Conservation (phyloP, 495 filamentous ascomycete species). For the Penicillium atrosanguineum region DNA sequence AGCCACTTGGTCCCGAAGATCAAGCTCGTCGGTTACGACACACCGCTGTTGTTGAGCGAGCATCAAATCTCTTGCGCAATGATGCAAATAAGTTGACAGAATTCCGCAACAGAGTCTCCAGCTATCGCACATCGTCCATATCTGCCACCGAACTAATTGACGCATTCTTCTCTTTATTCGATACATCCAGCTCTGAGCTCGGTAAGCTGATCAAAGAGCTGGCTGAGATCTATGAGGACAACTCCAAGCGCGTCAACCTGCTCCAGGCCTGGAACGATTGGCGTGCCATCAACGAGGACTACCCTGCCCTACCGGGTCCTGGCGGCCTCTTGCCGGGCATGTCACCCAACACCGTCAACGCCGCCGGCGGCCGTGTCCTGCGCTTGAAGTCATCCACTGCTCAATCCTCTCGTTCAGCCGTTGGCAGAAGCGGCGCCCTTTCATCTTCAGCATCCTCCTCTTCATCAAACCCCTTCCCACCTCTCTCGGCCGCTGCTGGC, state of each 20-base stretch:
- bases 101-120: constrained; percentile 76
- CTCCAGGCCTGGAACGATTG: constrained; percentile 89
- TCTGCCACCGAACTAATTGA: constrained; percentile 76
- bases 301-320: constrained; percentile 79
- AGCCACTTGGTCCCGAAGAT: constrained; percentile 62
- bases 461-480: constrained; percentile 43
- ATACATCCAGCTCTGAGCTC: constrained; percentile 71
- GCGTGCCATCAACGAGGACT: constrained; percentile 94
- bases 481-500: constrained; percentile 41
- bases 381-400: constrained; percentile 77
- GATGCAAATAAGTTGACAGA: constrained; percentile 66
- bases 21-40: constrained; percentile 73
- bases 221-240: constrained; percentile 87
- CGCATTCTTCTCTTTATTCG: constrained; percentile 77
- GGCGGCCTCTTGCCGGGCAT: constrained; percentile 56
- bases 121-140: constrained; percentile 64
- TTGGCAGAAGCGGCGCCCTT: constrained; percentile 44
- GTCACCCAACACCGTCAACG: constrained; percentile 38
- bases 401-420: constrained; percentile 63
- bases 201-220: constrained; percentile 90
- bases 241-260: constrained; percentile 65
- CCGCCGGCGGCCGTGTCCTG: constrained; percentile 55
- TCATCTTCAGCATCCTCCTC: constrained; percentile 23
- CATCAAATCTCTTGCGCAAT: constrained; percentile 72
- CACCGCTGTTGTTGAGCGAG: constrained; percentile 78